These are phyloP conservation scores for Eucalyptus erythrocorys DNA, from an alignment of 345 rosid genomes.

Conservation along the genomic window DNA sequence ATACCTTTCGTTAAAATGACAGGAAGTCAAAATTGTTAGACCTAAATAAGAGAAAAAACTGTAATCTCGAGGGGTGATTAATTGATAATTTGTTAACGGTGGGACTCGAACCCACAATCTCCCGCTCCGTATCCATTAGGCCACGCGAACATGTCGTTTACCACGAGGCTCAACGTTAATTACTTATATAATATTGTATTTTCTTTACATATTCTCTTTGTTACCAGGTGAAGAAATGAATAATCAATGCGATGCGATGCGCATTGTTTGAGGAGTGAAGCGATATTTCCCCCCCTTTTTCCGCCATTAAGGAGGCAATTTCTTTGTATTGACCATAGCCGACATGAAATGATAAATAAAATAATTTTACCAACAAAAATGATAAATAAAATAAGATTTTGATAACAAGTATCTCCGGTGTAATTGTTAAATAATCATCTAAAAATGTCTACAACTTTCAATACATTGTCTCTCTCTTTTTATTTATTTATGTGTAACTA, in stretches of 20 bases:
- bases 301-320: not conserved
- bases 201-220: not conserved
- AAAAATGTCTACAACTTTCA: not conserved
- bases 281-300: not conserved
- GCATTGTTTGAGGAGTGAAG: not conserved
- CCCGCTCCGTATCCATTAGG: constrained; percentile 99
- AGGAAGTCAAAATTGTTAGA: not conserved
- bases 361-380: no score
- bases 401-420: not conserved
- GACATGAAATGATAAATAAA: not conserved
- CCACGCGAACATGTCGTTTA: constrained; percentile 49
- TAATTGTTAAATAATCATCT: not conserved
- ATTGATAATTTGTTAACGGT: not conserved
- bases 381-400: no score
- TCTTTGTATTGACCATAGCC: not conserved
- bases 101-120: constrained; percentile 58
- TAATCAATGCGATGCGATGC: not conserved
- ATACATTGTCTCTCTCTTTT: not conserved
- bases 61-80: not conserved
- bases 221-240: not conserved
- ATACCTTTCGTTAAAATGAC: not conserved
- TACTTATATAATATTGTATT: accelerated
- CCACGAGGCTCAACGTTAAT: accelerated
- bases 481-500: not conserved
- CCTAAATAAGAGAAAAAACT: not conserved